phyloP scores from a whole-genome alignment of 495 filamentous ascomycete genomes.

The Trichoderma asperelloides region DNA sequence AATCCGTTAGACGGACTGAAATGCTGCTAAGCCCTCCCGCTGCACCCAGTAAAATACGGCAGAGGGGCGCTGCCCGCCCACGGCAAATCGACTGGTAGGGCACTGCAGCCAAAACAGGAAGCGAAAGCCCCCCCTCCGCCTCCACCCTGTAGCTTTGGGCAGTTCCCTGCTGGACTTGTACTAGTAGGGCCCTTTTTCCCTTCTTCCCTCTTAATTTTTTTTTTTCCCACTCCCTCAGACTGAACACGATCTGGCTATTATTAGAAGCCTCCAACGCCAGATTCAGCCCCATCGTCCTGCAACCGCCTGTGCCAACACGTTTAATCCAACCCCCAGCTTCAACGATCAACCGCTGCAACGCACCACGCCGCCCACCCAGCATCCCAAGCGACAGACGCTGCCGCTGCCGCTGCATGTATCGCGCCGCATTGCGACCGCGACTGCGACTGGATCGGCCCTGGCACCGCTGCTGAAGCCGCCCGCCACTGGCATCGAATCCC shows the following conservation, averaged over 20 bases:
- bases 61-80: neutral
- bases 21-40: too few species aligned
- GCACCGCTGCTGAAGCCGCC: neutral
- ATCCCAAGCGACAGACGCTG: neutral
- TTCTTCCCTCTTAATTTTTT: conserved; percentile 11
- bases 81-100: too few species aligned
- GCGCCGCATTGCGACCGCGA: neutral
- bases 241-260: conserved; percentile 37
- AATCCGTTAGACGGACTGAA: too few species aligned
- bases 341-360: neutral
- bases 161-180: conserved; percentile 13
- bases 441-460: neutral
- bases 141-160: neutral
- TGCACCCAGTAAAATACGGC: too few species aligned
- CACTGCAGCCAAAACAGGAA: too few species aligned
- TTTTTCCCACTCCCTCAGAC: conserved; percentile 17
- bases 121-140: neutral
- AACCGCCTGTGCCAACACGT: conserved; percentile 8
- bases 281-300: conserved; percentile 36
- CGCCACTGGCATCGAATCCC: neutral
- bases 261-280: conserved; percentile 37
- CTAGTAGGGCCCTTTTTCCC: conserved; percentile 13
- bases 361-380: neutral
- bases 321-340: conserved; percentile 6
- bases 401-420: neutral